A percentile compares a stretch with the other conserved stretches of the same genome.
Conservation (phyloP, 169 alveolate genomes). For the Theileria annulata region DNA sequence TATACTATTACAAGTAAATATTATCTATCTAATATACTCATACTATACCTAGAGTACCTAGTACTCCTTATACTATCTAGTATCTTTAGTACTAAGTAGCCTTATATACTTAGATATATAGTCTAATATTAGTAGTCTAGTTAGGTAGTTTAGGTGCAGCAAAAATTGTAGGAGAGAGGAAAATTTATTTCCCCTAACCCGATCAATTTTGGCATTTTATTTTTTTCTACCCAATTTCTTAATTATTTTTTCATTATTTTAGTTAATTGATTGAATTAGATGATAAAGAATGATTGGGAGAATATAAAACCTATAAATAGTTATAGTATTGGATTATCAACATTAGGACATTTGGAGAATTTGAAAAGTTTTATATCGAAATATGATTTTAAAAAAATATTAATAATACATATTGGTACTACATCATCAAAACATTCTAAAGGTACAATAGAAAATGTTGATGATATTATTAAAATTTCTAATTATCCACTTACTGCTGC, state of each 20-base stretch:
- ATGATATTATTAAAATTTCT: conserved; percentile 81
- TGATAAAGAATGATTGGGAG: conserved; percentile 79
- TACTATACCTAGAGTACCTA: too few species aligned
- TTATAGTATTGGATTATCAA: conserved; percentile 79
- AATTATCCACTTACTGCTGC: conserved; percentile 86
- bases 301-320: conserved; percentile 81
- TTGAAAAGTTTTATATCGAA: conserved; percentile 69
- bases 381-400: conserved; percentile 60
- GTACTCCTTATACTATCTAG: too few species aligned
- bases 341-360: conserved; percentile 72
- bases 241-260: neutral
- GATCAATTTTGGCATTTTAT: too few species aligned
- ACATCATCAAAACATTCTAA: conserved; percentile 83
- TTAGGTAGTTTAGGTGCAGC: too few species aligned
- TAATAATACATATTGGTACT: conserved; percentile 86
- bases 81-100: too few species aligned
- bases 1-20: conserved; percentile 68
- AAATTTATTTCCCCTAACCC: too few species aligned
- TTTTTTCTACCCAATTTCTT: too few species aligned
- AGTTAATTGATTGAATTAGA: conserved; percentile 29
- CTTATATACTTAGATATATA: too few species aligned
- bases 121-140: too few species aligned
- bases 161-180: too few species aligned
- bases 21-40: too few species aligned
- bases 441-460: conserved; percentile 71